Evolutionary conservation across 371 early-diverging fungal species (phyloP).

Genomic region (Actinomucor elegans): DNA sequence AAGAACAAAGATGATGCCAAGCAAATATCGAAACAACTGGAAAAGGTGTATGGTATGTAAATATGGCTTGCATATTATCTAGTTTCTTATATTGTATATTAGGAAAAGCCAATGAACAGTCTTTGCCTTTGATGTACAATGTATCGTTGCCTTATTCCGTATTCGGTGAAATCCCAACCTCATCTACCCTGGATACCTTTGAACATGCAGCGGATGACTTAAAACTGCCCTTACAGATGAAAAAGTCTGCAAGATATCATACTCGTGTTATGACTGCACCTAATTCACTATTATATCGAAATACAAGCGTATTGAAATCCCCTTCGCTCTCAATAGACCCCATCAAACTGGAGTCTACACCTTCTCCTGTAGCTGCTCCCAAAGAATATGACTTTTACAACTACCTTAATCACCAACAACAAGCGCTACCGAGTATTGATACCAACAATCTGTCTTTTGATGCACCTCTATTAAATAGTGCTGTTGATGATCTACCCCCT

Average conservation of each 20-base stretch:
- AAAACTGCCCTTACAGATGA: background rate
- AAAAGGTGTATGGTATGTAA: conserved; percentile 34
- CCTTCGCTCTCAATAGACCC: background rate
- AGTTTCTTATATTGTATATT: background rate
- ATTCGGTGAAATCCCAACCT: conserved; percentile 25
- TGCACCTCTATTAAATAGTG: too few relatives aligned
- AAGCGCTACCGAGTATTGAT: conserved; percentile 7
- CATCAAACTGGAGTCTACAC: background rate
- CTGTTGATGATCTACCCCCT: conserved; percentile 11
- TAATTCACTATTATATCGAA: conserved; percentile 3
- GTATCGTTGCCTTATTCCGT: conserved; percentile 33
- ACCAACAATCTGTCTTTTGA: conserved; percentile 6
- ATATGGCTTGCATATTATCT: background rate
- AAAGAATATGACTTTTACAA: conserved; percentile 8
- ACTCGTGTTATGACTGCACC: conserved; percentile 34
- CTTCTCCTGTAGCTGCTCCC: background rate
- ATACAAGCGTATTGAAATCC: background rate
- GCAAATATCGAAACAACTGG: conserved; percentile 60
- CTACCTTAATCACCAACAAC: conserved; percentile 6
- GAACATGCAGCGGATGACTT: conserved; percentile 3
- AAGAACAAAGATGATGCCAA: conserved; percentile 71
- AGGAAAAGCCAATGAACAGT: conserved; percentile 25
- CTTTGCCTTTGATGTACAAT: conserved; percentile 37
- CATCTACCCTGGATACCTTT: conserved; percentile 12
- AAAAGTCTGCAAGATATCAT: conserved; percentile 16